These are phyloP conservation scores for Thymus quinquecostatus DNA, from an alignment of 257 asterid genomes.

Conservation along the genomic window DNA sequence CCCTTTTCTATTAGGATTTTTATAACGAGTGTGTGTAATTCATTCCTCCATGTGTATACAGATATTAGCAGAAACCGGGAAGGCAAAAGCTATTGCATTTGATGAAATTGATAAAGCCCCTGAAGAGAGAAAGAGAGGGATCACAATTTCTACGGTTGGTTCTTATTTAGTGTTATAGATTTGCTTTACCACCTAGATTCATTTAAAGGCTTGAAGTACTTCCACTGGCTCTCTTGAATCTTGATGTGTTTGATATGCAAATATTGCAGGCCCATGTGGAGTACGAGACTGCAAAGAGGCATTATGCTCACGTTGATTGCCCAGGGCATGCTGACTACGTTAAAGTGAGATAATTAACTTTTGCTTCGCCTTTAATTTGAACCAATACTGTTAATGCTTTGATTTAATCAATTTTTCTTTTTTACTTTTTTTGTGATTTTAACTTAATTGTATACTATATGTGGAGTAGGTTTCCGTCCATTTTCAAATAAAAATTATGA, in stretches of 20 bases:
- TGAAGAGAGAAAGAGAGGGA: constrained; percentile 96
- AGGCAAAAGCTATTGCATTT: constrained; percentile 88
- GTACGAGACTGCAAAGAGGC: constrained; percentile 88
- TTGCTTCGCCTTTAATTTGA: neutral
- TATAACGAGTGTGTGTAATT: neutral
- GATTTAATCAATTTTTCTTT: constrained; percentile 5
- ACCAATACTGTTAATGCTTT: neutral
- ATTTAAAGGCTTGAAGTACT: constrained; percentile 2
- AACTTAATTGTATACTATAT: neutral
- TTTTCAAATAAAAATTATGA: constrained; percentile 8
- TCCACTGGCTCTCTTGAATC: neutral
- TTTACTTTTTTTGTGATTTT: neutral
- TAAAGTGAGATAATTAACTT: constrained; percentile 54
- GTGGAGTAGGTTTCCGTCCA: neutral
- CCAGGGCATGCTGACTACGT: constrained; percentile 99
- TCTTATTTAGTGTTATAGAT: neutral
- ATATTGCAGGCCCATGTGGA: constrained; percentile 90
- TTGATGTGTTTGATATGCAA: constrained; percentile 26
- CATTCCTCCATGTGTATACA: constrained; percentile 30
- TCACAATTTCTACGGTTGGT: constrained; percentile 88
- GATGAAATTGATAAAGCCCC: constrained; percentile 99
- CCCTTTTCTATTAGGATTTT: neutral
- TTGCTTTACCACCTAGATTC: neutral
- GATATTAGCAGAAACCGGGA: constrained; percentile 91
- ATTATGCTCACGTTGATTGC: constrained; percentile 97